phyloP scores from a whole-genome alignment of 2,329 filamentous ascomycete genomes.

The Epichloe gansuensis region DNA sequence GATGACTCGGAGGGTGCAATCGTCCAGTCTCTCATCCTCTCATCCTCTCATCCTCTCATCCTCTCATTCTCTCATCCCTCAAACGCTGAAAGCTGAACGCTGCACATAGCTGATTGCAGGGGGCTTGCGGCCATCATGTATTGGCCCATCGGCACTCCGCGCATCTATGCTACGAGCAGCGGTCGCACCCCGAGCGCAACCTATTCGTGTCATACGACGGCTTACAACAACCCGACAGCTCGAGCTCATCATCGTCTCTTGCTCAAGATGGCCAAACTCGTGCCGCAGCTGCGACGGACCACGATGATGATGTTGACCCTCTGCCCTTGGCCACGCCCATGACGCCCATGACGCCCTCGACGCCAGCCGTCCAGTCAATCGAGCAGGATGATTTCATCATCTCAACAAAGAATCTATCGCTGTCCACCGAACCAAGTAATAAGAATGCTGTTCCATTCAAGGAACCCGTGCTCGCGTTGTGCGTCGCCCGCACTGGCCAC shows the following conservation, averaged over 20 bases:
- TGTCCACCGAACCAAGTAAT: slow-evolving; percentile 15
- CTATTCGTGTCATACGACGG: slow-evolving; percentile 50
- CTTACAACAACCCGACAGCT: slow-evolving; percentile 25
- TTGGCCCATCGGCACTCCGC: slow-evolving; percentile 78
- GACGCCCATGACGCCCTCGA: slow-evolving; percentile 43
- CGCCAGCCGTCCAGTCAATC: slow-evolving; percentile 46
- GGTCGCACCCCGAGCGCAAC: slow-evolving; percentile 39
- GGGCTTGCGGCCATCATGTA: slow-evolving; percentile 52
- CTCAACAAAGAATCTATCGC: slow-evolving; percentile 7
- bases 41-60: background rate
- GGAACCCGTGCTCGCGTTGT: slow-evolving; percentile 61
- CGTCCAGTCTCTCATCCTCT: slow-evolving; percentile 8
- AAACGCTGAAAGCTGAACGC: slow-evolving; percentile 9
- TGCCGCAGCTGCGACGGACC: slow-evolving; percentile 13
- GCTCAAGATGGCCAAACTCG: slow-evolving; percentile 11
- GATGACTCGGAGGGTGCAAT: slow-evolving; percentile 15
- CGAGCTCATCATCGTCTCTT: slow-evolving; percentile 11
- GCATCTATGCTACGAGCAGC: slow-evolving; percentile 69
- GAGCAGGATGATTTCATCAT: slow-evolving; percentile 36
- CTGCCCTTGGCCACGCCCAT: slow-evolving; percentile 33
- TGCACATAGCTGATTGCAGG: slow-evolving; percentile 10
- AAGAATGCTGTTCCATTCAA: slow-evolving; percentile 30
- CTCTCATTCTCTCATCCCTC: slow-evolving; percentile 1
- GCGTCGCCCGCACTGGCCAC: slow-evolving; percentile 67
- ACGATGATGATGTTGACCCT: slow-evolving; percentile 26